phyloP scores from a whole-genome alignment of 2,329 filamentous ascomycete genomes.

The Pyricularia sp. region DNA sequence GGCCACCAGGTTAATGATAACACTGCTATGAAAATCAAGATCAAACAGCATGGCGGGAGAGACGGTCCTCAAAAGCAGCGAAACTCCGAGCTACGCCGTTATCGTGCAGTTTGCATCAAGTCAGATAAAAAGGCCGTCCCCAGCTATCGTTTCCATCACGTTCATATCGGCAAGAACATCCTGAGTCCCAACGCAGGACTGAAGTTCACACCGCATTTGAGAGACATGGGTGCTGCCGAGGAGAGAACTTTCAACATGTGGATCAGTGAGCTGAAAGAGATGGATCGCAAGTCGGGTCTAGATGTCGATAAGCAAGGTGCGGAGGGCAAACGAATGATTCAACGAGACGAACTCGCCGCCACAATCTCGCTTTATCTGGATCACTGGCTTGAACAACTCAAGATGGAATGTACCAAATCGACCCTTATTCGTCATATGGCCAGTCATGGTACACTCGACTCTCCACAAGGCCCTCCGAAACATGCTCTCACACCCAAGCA shows the following conservation, averaged over 20 bases:
- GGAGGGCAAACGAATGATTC: constrained; percentile 18
- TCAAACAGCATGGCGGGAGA: constrained; percentile 38
- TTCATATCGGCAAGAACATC: constrained; percentile 50
- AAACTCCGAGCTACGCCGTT: constrained; percentile 31
- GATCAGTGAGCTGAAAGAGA: constrained; percentile 47
- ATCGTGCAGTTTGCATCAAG: constrained; percentile 34
- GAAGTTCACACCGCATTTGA: constrained; percentile 49
- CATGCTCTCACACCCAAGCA: constrained; percentile 41
- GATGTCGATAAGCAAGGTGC: constrained; percentile 27
- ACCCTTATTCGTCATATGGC: constrained; percentile 45
- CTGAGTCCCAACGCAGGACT: constrained; percentile 51
- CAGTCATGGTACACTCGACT: constrained; percentile 19
- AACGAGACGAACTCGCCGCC: constrained; percentile 41
- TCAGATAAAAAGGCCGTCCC: constrained; percentile 44
- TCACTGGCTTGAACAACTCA: constrained; percentile 39
- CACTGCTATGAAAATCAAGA: constrained; percentile 37
- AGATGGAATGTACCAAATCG: constrained; percentile 40
- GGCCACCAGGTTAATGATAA: constrained; percentile 18
- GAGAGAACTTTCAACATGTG: constrained; percentile 48
- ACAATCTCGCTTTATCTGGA: constrained; percentile 44
- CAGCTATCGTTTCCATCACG: constrained; percentile 49
- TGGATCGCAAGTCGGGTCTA: constrained; percentile 49
- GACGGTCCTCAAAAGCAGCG: constrained; percentile 12
- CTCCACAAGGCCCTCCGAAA: constrained; percentile 12
- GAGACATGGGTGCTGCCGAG: constrained; percentile 39